Base-by-base conservation (phyloP, 2,329 filamentous ascomycete species). In the Xylaria sp. region DNA sequence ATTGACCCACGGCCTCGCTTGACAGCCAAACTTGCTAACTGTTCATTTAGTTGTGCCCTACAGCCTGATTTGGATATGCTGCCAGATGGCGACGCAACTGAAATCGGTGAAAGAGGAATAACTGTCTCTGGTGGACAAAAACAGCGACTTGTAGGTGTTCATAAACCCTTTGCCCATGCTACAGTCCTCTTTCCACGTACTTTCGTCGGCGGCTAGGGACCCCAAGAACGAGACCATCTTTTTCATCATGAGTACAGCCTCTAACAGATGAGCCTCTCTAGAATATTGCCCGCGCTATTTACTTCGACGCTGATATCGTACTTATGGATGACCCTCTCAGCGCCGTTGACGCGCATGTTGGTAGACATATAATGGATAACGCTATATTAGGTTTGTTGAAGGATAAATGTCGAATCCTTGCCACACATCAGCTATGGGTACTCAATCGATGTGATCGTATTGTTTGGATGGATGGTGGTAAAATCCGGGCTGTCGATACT, bases 61-160 rank as follows among this genome's bases (percentile, higher is more conserved):
- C 86, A 91, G 62, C 89, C 92, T 0, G 95, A 99, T 83, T 81
- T 98, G 7, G 93, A 97, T 57, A 97, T 97, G 90, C 85, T 98
- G n/a, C 95, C 95, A 0, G 89, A 92, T 66, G 92, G 94, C 15
- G 96, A 98, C 75, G 81, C 88, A 74, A 99, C 95, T 0, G 95
- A 98, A 79, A 97, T 98, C 76, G 96, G 95, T 31, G 96, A 98
- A 80, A 90, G 94, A 70, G 95, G 96, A 63, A 98, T 98, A 76
- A 98, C 94, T 0, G 92, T 98, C 1, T 97, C 94, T 20, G 95
- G 96, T 66, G 95, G 95, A 1, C 95, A 98, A 80, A 98, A 98
- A 80, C 95, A 98, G 80, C 90, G 96, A 63, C 12, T 84, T 98
- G 73, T 69, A 63, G 15, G 66, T 51, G 57, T 55, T 54, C 52